phyloP scores from a whole-genome alignment of 225 moss, liverwort and hornwort genomes.

The Pseudoscleropodium purum region DNA sequence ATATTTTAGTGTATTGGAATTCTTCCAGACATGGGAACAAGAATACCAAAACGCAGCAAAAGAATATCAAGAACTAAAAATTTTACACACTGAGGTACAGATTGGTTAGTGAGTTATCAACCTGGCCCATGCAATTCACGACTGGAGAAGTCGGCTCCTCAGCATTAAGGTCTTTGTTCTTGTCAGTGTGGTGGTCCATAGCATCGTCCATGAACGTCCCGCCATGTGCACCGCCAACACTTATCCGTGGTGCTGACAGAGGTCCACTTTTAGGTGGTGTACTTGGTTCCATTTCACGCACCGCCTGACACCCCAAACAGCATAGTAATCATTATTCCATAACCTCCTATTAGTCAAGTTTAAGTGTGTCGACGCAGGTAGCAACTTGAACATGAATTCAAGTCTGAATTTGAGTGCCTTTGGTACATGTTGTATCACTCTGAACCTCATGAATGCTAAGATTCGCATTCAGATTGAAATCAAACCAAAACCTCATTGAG shows the following conservation, averaged over 20 bases:
- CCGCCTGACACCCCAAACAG: constrained; percentile 10
- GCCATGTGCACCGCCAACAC: constrained; percentile 4
- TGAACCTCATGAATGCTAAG: neutral
- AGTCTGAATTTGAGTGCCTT: neutral
- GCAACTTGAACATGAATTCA: neutral
- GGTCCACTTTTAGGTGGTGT: constrained; percentile 37
- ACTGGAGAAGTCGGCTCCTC: constrained; percentile 47
- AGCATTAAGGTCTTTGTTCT: neutral
- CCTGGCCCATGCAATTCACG: constrained; percentile 50
- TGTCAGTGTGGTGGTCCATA: constrained; percentile 19
- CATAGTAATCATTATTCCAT: neutral
- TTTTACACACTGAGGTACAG: neutral
- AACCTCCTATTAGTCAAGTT: neutral
- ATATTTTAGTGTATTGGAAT: neutral
- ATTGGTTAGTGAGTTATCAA: neutral
- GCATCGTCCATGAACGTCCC: constrained; percentile 25
- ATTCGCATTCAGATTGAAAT: neutral
- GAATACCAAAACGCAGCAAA: neutral
- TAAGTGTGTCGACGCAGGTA: neutral
- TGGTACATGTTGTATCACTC: neutral
- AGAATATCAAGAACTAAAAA: neutral
- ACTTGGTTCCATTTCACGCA: constrained; percentile 22
- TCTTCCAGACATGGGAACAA: neutral
- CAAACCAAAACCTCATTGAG: neutral
- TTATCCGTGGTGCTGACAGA: constrained; percentile 8